Conservation (phyloP, 257 asterid genomes). For the Jasminum sambac region DNA sequence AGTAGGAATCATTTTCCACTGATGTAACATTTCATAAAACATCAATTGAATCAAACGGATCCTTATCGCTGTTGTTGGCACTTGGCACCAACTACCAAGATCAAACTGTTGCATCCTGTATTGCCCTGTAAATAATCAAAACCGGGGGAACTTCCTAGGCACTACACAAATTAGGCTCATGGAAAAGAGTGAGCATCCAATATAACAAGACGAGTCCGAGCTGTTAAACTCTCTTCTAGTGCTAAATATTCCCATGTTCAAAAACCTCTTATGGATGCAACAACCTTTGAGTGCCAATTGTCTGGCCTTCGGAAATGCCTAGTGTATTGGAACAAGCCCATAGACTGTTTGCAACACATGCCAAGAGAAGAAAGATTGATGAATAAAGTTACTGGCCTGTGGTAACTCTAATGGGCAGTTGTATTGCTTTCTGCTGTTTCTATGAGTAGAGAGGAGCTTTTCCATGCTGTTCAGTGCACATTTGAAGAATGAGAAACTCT, state of each 20-base stretch:
- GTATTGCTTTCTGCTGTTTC: constrained; percentile 3
- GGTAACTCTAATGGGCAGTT: not conserved
- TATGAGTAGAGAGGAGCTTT: not conserved
- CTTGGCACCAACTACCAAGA: not conserved
- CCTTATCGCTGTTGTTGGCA: too few relatives aligned
- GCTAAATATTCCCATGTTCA: constrained; percentile 2
- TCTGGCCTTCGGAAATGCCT: constrained; percentile 7
- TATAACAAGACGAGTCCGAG: constrained; percentile 9
- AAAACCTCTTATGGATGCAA: not conserved
- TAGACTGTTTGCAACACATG: not conserved
- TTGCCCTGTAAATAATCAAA: constrained; percentile 6
- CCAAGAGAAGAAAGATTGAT: constrained; percentile 1
- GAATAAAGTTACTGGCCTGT: not conserved
- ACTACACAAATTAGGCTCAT: not conserved
- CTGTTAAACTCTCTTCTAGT: not conserved
- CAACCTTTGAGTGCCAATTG: not conserved
- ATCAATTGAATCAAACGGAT: too few relatives aligned
- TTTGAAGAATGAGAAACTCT: not conserved
- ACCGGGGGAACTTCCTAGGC: not conserved
- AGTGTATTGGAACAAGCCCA: not conserved
- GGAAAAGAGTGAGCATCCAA: constrained; percentile 1
- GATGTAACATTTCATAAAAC: too few relatives aligned
- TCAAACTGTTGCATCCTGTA: constrained; percentile 7
- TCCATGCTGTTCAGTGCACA: not conserved
- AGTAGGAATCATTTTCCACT: too few relatives aligned